phyloP scores from a whole-genome alignment of 331 rosid genomes.

The Pyracantha coccinea region DNA sequence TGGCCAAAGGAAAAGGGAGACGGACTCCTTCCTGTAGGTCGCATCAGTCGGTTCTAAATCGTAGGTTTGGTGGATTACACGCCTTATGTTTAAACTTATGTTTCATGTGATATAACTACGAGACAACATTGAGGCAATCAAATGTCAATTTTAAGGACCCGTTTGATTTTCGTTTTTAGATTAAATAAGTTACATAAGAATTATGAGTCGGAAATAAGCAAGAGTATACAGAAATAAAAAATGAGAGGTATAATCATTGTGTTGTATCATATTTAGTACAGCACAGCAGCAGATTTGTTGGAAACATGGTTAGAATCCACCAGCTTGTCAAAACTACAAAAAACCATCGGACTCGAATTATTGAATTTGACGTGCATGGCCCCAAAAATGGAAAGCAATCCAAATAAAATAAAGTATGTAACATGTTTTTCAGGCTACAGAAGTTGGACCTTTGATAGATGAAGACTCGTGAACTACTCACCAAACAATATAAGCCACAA shows the following conservation, averaged over 20 bases:
- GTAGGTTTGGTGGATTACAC: too few species aligned
- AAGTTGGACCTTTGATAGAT: slow-evolving; percentile 4
- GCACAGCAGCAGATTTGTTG: background rate
- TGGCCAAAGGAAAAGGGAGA: background rate
- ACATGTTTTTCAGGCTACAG: background rate
- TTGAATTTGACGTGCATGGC: slow-evolving; percentile 16
- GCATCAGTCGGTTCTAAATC: too few species aligned
- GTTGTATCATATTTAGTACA: background rate
- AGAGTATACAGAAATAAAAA: too few species aligned
- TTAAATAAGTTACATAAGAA: too few species aligned
- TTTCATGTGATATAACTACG: background rate
- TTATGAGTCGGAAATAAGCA: too few species aligned
- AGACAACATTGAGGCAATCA: background rate
- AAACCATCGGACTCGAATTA: background rate
- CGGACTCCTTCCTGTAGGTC: background rate
- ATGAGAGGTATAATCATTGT: too few species aligned
- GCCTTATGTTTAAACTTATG: too few species aligned
- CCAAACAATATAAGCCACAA: slow-evolving; percentile 10
- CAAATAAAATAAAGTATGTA: background rate
- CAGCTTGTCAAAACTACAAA: background rate
- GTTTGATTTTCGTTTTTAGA: background rate
- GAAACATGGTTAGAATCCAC: background rate
- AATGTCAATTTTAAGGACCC: background rate
- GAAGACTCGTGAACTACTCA: slow-evolving; percentile 24
- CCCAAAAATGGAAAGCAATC: slow-evolving; percentile 9